phyloP scores from a whole-genome alignment of 306 rosid genomes.

The Hippophae tibetana region DNA sequence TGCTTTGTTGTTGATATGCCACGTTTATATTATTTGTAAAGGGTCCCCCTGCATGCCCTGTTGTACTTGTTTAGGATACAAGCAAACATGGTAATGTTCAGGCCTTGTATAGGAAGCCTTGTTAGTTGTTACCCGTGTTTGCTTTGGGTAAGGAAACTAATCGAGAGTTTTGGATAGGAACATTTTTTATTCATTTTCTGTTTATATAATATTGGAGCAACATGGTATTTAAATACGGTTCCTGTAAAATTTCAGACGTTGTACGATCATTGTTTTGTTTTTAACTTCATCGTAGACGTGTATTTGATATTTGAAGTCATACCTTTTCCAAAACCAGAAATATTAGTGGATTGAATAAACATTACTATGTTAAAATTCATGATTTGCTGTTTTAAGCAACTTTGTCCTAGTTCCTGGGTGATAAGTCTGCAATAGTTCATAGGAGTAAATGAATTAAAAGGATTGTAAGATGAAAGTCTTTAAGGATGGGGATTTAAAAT shows the following conservation, averaged over 20 bases:
- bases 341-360: no score
- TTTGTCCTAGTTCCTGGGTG: no score
- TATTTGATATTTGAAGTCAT: background rate
- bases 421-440: no score
- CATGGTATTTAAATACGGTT: constrained; percentile 18
- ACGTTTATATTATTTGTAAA: constrained; percentile 7
- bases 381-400: no score
- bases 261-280: constrained; percentile 12
- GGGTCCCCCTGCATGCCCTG: constrained; percentile 11
- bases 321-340: no score
- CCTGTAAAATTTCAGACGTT: constrained; percentile 4
- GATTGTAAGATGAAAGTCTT: no score
- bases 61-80: constrained; percentile 20
- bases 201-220: constrained; percentile 6
- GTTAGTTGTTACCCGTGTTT: constrained; percentile 13
- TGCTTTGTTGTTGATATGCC: constrained; percentile 13
- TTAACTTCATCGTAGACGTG: background rate
- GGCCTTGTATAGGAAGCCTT: constrained; percentile 30
- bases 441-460: no score
- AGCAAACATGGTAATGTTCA: constrained; percentile 14
- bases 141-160: constrained; percentile 14
- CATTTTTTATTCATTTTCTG: constrained; percentile 11
- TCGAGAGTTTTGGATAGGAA: constrained; percentile 21
- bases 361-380: no score
- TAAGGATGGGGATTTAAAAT: no score